Conservation (phyloP, 2,329 filamentous ascomycete genomes). For the Hirsutella thompsonii region DNA sequence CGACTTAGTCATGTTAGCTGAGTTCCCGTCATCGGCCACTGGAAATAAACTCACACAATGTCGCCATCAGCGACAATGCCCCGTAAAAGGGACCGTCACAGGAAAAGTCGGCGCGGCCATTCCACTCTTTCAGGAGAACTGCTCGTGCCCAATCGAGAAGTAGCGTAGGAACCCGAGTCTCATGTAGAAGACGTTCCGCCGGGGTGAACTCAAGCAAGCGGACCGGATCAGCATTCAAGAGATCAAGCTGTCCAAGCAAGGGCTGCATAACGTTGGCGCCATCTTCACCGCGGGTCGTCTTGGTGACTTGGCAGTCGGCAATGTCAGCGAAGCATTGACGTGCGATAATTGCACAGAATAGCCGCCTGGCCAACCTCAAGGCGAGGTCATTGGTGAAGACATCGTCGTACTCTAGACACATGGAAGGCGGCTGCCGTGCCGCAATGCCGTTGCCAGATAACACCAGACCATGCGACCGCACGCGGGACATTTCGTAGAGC, state of each 20-base stretch:
- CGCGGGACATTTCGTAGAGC: constrained; percentile 46
- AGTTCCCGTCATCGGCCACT: background rate
- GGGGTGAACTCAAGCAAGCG: constrained; percentile 35
- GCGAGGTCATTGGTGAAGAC: constrained; percentile 48
- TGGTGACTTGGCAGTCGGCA: constrained; percentile 19
- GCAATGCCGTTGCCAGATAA: constrained; percentile 32
- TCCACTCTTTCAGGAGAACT: constrained; percentile 68
- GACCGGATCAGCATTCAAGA: constrained; percentile 30
- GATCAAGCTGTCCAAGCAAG: constrained; percentile 40
- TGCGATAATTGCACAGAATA: constrained; percentile 44
- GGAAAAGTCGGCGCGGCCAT: constrained; percentile 57
- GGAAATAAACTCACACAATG: constrained; percentile 47
- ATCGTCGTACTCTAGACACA: constrained; percentile 50
- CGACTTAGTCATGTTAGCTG: constrained; percentile 30
- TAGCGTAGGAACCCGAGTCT: constrained; percentile 41
- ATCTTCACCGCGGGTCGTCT: constrained; percentile 14
- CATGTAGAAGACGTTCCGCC: constrained; percentile 39
- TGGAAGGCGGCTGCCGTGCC: constrained; percentile 30
- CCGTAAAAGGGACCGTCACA: constrained; percentile 63
- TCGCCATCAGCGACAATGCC: constrained; percentile 59
- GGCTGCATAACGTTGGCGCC: constrained; percentile 32
- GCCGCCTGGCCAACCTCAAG: constrained; percentile 41
- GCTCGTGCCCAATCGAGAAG: constrained; percentile 61
- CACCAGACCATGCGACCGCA: constrained; percentile 40
- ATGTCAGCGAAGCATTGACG: constrained; percentile 37